Base-by-base conservation (phyloP, 2,329 filamentous ascomycete species). In the Colletotrichum tropicicola region DNA sequence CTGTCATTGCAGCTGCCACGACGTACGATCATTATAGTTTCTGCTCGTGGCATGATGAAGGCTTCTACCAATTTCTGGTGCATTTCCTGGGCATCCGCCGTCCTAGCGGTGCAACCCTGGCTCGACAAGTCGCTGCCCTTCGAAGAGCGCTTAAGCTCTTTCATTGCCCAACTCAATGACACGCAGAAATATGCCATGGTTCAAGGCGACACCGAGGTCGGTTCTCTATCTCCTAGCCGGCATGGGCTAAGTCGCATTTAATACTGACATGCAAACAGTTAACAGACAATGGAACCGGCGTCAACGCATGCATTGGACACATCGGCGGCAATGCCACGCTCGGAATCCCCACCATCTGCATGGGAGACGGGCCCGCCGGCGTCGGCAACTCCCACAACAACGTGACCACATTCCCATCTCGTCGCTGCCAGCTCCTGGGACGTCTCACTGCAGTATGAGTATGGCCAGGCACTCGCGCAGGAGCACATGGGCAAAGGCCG, bases 401-500 rank as follows among this genome's bases (percentile, higher is more conserved):
- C 25, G 56, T 52, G 9, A 52, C 56, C 9, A 19, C 56, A 12
- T 59, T 59, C 17, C 56, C 56, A 1, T 32, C 45, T 10, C 35
- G 21, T 52, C 32, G 35, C 45, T 6, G 45, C 45, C 2, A 43
- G 32, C 0, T 51, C 79, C 15, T 75, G 74, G 62, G 78, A 82
- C 5, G 75, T 77, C 0, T 63, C 68, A 6, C 37, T 73, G 2
- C 56, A 70, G 13, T 57, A 68, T 1, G 56, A 57, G 0, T 63
- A 5, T 19, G 67, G 65, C 28, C 49, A 61, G n/a, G 47, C 64
- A 2, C 67, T 67, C 2, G 54, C 51, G 3, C 56, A 67, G 6
- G 71, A 73, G 23, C 68, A 66, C 9, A 65, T 73, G 47, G 68
- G 67, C 6, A 89, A 90, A 71, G 85, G 85, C 12, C 83, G 85